phyloP scores from a whole-genome alignment of 2,329 filamentous ascomycete species.

The Fusarium verticillioides region DNA sequence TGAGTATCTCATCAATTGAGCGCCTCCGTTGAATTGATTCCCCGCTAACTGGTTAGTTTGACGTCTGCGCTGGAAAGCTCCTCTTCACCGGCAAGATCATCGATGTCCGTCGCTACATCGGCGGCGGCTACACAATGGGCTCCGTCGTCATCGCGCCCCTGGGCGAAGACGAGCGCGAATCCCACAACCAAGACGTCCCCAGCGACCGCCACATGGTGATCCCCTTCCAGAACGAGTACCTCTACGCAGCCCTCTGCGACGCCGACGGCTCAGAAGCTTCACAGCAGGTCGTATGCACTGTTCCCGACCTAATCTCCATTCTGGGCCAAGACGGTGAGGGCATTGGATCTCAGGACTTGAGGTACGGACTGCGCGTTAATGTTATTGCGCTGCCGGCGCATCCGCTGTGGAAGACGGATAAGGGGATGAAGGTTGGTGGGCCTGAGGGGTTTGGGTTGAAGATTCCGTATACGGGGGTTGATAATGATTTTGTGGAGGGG shows the following conservation, averaged over 20 bases:
- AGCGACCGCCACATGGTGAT: constrained; percentile 51
- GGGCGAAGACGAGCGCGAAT: constrained; percentile 46
- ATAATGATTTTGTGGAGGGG: constrained; percentile 56
- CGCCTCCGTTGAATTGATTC: no score
- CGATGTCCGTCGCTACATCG: constrained; percentile 52
- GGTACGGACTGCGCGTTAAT: constrained; percentile 62
- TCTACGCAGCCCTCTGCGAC: constrained; percentile 52
- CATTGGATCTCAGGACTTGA: constrained; percentile 60
- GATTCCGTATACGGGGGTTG: constrained; percentile 45
- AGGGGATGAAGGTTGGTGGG: constrained; percentile 49
- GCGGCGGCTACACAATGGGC: constrained; percentile 56
- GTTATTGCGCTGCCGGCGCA: constrained; percentile 62
- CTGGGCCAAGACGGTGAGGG: constrained; percentile 59
- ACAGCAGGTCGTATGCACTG: constrained; percentile 49
- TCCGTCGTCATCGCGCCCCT: constrained; percentile 50
- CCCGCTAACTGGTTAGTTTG: constrained; percentile 25
- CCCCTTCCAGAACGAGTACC: constrained; percentile 56
- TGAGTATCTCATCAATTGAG: rapidly evolving
- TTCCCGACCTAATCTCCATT: constrained; percentile 52
- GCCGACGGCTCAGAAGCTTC: constrained; percentile 45
- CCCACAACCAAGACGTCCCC: constrained; percentile 17
- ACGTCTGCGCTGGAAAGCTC: constrained; percentile 49
- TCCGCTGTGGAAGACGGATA: constrained; percentile 59
- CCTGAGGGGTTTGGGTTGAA: constrained; percentile 50
- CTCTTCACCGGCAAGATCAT: constrained; percentile 55